Percentiles rank a stretch among this genome's conserved stretches.
phyloP scores from a whole-genome alignment of 2,329 filamentous ascomycete species.

The Pseudonectria buxi region DNA sequence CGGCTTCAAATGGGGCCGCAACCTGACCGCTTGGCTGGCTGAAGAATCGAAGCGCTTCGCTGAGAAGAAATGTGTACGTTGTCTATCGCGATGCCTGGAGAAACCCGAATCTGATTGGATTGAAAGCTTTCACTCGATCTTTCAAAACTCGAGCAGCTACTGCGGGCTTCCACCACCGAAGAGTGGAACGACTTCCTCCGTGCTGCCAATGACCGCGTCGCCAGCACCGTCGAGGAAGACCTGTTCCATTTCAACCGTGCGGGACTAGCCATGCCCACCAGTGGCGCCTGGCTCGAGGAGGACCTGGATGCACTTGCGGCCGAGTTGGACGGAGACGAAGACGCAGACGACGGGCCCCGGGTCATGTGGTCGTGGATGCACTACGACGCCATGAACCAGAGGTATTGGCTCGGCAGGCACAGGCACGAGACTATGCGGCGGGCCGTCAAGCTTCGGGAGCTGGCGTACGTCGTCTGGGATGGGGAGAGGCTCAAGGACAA shows the following conservation, averaged over 20 bases:
- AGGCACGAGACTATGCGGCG: not conserved
- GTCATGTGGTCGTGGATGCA: slow-evolving; percentile 13
- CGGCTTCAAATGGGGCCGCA: slow-evolving; percentile 12
- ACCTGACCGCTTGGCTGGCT: slow-evolving; percentile 15
- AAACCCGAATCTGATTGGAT: not conserved
- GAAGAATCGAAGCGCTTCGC: slow-evolving; percentile 12
- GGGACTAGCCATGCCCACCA: not conserved
- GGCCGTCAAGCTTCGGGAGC: slow-evolving; percentile 12
- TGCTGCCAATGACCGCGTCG: slow-evolving; percentile 3
- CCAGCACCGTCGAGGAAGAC: slow-evolving; percentile 11
- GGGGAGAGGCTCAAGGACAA: slow-evolving; percentile 12
- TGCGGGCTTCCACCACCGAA: slow-evolving; percentile 10
- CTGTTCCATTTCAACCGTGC: slow-evolving; percentile 10
- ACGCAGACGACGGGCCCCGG: slow-evolving; percentile 10
- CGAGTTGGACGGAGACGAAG: slow-evolving; percentile 10
- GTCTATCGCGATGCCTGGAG: too few relatives aligned
- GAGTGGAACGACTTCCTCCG: slow-evolving; percentile 13
- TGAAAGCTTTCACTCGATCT: slow-evolving; percentile 13
- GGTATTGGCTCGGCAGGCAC: slow-evolving; percentile 12
- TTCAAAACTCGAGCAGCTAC: slow-evolving; percentile 7
- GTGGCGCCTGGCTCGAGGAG: slow-evolving; percentile 7
- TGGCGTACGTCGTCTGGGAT: slow-evolving; percentile 19
- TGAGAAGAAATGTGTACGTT: slow-evolving; percentile 15
- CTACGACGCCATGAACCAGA: slow-evolving; percentile 10
- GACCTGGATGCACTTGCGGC: slow-evolving; percentile 13